These are phyloP conservation scores for Spiraea crenata DNA, from an alignment of 331 rosid genomes.

Conservation along the genomic window DNA sequence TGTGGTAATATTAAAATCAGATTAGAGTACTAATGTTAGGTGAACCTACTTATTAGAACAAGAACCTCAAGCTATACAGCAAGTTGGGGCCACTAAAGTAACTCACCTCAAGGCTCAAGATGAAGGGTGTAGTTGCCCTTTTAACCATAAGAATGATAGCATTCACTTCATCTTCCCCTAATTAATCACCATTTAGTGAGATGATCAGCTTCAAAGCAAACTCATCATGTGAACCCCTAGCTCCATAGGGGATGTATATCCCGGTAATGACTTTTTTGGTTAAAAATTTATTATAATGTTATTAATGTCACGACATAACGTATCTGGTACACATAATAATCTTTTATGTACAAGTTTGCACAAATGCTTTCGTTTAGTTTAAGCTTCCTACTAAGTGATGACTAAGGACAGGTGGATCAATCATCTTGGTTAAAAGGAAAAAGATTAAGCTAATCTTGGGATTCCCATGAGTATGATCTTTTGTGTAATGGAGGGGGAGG, in stretches of 20 bases:
- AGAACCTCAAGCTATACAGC: slow-evolving; percentile 21
- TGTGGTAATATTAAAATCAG: slow-evolving; percentile 27
- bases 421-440: not conserved
- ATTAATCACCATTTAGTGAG: slow-evolving; percentile 14
- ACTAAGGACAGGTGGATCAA: not conserved
- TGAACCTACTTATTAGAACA: slow-evolving; percentile 48
- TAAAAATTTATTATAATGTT: no score
- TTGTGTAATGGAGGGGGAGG: not conserved
- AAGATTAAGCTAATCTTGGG: not conserved
- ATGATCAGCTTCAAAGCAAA: slow-evolving; percentile 24
- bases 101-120: slow-evolving; percentile 26
- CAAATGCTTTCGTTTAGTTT: no score
- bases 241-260: slow-evolving; percentile 20
- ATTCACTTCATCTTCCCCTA: slow-evolving; percentile 29
- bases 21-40: slow-evolving; percentile 47
- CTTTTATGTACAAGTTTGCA: no score
- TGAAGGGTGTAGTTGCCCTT: slow-evolving; percentile 25
- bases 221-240: slow-evolving; percentile 37
- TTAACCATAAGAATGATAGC: slow-evolving; percentile 33
- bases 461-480: not conserved
- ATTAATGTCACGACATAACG: no score
- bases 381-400: not conserved
- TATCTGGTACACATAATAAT: no score
- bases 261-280: not conserved
- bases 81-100: slow-evolving; percentile 37